These are phyloP conservation scores for Epithele typhae DNA, from an alignment of 768 basidiomycete species.

Conservation along the genomic window DNA sequence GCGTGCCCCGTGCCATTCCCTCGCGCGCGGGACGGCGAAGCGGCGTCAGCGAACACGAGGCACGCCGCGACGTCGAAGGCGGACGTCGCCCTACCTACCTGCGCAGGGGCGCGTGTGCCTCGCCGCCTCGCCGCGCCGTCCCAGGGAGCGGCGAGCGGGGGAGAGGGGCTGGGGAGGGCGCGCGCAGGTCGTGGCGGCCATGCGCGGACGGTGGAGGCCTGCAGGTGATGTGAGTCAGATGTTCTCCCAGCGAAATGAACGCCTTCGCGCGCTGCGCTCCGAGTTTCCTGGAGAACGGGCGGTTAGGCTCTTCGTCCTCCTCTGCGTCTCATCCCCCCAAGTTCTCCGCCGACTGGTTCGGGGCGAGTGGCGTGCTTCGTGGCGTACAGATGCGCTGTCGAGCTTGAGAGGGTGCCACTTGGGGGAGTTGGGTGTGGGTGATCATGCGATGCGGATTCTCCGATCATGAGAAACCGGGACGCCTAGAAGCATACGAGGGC, in stretches of 20 bases:
- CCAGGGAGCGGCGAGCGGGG: too few species aligned
- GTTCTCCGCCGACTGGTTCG: too few species aligned
- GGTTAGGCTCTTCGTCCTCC: too few species aligned
- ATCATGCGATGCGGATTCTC: constrained; percentile 17
- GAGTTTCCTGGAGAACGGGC: neutral
- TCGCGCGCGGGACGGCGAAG: constrained; percentile 2
- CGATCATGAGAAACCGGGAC: constrained; percentile 17
- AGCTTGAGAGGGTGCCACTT: constrained; percentile 1
- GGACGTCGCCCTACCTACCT: constrained; percentile 13
- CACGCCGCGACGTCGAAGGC: neutral
- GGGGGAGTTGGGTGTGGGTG: constrained; percentile 2
- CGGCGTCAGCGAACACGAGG: constrained; percentile 7
- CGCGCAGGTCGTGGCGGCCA: constrained; percentile 6
- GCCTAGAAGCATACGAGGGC: constrained; percentile 11
- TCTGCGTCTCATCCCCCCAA: too few species aligned
- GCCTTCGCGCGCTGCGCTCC: neutral
- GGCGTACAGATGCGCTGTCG: neutral
- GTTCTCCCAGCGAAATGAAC: constrained; percentile 1
- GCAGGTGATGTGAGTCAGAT: constrained; percentile 14
- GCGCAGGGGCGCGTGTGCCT: constrained; percentile 7
- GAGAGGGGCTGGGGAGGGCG: neutral
- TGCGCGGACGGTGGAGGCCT: constrained; percentile 6
- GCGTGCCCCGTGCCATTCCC: too few species aligned
- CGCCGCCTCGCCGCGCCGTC: too few species aligned
- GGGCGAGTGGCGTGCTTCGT: too few species aligned